Conservation (phyloP, 257 asterid species). For the Echium plantagineum region DNA sequence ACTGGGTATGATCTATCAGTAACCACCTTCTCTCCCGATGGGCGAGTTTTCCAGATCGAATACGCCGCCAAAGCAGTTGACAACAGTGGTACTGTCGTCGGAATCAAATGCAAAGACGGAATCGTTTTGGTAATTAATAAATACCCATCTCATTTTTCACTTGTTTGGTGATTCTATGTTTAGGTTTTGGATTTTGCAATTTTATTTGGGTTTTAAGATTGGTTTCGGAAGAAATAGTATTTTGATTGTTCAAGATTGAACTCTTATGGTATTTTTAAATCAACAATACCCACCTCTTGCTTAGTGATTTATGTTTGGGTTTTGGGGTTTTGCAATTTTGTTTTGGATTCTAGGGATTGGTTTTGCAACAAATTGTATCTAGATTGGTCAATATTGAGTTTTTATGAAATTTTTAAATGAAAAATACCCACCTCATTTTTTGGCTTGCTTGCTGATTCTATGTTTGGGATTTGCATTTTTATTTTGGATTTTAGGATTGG, state of each 20-base stretch:
- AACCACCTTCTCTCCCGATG: slow-evolving; percentile 94
- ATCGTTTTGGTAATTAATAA: slow-evolving; percentile 46
- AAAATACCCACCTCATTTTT: too few species aligned
- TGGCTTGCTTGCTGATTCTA: too few species aligned
- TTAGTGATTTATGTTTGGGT: not conserved
- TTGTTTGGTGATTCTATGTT: too few species aligned
- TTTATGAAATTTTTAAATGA: too few species aligned
- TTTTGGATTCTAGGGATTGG: not conserved
- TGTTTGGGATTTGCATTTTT: too few species aligned
- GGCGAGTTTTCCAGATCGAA: slow-evolving; percentile 95
- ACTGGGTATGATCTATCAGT: slow-evolving; percentile 93
- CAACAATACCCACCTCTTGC: too few species aligned
- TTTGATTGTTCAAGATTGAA: too few species aligned
- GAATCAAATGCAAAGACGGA: slow-evolving; percentile 89
- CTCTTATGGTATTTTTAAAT: too few species aligned
- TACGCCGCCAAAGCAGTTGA: slow-evolving; percentile 95
- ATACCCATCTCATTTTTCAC: not conserved
- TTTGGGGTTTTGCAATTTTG: not conserved
- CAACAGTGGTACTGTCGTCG: slow-evolving; percentile 86
- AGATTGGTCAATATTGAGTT: too few species aligned
- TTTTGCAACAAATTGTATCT: too few species aligned
- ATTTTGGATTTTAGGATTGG: too few species aligned
- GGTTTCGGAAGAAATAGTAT: too few species aligned
- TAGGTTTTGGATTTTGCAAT: not conserved
- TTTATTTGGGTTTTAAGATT: not conserved